Percentiles rank a stretch among this genome's conserved stretches.
These are phyloP conservation scores for Phytophthora vignae DNA, from an alignment of 352 stramenopile species.

Conservation along the genomic window DNA sequence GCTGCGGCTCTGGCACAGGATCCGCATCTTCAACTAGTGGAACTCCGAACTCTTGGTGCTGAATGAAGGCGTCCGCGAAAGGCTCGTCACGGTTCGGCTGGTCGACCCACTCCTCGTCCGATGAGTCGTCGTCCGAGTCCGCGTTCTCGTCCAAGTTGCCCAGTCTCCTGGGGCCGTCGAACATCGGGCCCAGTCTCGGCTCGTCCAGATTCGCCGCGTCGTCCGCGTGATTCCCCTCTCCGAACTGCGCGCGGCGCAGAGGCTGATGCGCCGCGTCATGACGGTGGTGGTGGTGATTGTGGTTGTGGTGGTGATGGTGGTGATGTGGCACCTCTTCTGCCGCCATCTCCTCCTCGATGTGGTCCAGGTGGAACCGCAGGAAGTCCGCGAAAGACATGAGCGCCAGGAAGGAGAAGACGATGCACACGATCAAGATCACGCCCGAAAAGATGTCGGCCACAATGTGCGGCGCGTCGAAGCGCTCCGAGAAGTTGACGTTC, in stretches of 20 bases:
- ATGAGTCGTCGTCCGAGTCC: slow-evolving; percentile 56
- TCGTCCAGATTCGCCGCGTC: slow-evolving; percentile 24
- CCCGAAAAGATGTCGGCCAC: slow-evolving; percentile 91
- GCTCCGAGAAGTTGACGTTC: slow-evolving; percentile 85
- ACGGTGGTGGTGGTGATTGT: slow-evolving; percentile 31
- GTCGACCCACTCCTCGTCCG: slow-evolving; percentile 55
- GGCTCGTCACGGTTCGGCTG: slow-evolving; percentile 40
- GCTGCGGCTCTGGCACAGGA: slow-evolving; percentile 32
- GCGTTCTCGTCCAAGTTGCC: slow-evolving; percentile 52
- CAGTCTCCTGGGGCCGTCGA: slow-evolving; percentile 48
- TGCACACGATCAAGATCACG: slow-evolving; percentile 90
- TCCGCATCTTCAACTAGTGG: slow-evolving; percentile 32
- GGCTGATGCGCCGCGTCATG: slow-evolving; percentile 21
- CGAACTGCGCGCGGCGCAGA: slow-evolving; percentile 27
- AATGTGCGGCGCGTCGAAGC: slow-evolving; percentile 74
- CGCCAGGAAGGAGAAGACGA: slow-evolving; percentile 95
- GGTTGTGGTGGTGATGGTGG: slow-evolving; percentile 34
- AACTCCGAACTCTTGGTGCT: slow-evolving; percentile 40
- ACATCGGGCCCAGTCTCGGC: slow-evolving; percentile 36
- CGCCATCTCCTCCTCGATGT: slow-evolving; percentile 74
- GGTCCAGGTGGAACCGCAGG: slow-evolving; percentile 91
- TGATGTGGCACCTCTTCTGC: slow-evolving; percentile 38
- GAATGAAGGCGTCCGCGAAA: slow-evolving; percentile 55
- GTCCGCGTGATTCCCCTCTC: slow-evolving; percentile 26
- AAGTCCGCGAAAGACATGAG: slow-evolving; percentile 96